phyloP scores from a whole-genome alignment of 345 rosid species.

The Hypericum androsaemum region DNA sequence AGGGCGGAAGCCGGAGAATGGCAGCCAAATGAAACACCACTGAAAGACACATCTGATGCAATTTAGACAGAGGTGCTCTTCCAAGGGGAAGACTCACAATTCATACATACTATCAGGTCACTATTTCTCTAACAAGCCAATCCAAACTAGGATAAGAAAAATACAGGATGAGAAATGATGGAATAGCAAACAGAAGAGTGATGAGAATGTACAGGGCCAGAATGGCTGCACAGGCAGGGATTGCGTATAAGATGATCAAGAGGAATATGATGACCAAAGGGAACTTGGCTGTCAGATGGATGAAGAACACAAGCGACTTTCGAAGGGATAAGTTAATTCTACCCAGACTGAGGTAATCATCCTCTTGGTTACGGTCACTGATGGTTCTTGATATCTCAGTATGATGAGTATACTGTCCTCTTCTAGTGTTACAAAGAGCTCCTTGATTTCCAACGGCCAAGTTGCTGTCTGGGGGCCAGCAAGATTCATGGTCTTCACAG shows the following conservation, averaged over 20 bases:
- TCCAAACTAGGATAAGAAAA: conserved; percentile 78
- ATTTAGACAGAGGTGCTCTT: no score
- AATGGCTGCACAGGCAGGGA: conserved; percentile 86
- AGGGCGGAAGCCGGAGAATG: no score
- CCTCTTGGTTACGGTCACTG: conserved; percentile 23
- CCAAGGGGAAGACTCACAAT: no score
- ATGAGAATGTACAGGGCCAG: conserved; percentile 66
- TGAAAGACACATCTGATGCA: no score
- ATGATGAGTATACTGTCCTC: conserved; percentile 16
- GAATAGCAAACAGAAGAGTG: conserved; percentile 68
- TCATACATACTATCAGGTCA: conserved; percentile 24
- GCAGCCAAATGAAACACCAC: no score
- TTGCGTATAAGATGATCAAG: conserved; percentile 63
- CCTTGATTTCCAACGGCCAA: conserved; percentile 17
- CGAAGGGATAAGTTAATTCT: conserved; percentile 43
- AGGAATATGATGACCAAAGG: conserved; percentile 81
- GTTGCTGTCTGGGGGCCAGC: conserved; percentile 18
- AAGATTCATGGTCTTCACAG: conserved; percentile 24
- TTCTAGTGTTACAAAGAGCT: conserved; percentile 21
- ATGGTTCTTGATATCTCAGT: conserved; percentile 21
- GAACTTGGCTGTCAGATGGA: conserved; percentile 75
- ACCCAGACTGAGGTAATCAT: conserved; percentile 25
- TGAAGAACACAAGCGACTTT: conserved; percentile 62
- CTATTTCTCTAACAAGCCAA: conserved; percentile 84
- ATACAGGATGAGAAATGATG: conserved; percentile 79